Percentiles rank a stretch among this genome's conserved stretches.
Conservation (phyloP, 441 rosid genomes). For the Populus hybrid region DNA sequence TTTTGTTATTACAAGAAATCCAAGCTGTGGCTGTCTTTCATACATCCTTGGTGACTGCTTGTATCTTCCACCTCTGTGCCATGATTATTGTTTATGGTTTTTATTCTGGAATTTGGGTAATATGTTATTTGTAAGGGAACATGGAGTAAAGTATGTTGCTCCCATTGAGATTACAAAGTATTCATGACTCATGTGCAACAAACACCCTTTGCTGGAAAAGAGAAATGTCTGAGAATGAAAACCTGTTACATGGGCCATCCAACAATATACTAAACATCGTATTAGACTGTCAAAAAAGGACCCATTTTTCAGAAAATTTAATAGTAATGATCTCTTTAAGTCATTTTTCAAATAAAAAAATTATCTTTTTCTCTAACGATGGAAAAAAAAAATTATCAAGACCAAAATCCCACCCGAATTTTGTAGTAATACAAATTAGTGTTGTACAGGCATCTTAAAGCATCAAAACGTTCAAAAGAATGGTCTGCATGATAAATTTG, state of each 20-base stretch:
- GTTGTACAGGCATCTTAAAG: neutral
- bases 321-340: no score
- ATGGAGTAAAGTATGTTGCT: neutral
- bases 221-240: neutral
- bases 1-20: neutral
- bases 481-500: neutral
- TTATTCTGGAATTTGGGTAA: neutral
- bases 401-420: neutral
- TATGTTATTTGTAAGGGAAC: neutral
- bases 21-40: neutral
- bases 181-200: neutral
- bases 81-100: neutral
- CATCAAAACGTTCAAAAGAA: constrained; percentile 3
- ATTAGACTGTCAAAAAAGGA: neutral
- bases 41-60: neutral
- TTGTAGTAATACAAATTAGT: neutral
- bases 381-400: no score
- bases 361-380: no score
- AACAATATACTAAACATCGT: neutral
- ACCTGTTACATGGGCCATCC: neutral
- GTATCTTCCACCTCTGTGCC: neutral
- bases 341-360: no score
- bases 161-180: neutral
- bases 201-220: neutral
- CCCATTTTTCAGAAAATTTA: no score